phyloP scores from a whole-genome alignment of 441 rosid species.

The Breynia disticha region DNA sequence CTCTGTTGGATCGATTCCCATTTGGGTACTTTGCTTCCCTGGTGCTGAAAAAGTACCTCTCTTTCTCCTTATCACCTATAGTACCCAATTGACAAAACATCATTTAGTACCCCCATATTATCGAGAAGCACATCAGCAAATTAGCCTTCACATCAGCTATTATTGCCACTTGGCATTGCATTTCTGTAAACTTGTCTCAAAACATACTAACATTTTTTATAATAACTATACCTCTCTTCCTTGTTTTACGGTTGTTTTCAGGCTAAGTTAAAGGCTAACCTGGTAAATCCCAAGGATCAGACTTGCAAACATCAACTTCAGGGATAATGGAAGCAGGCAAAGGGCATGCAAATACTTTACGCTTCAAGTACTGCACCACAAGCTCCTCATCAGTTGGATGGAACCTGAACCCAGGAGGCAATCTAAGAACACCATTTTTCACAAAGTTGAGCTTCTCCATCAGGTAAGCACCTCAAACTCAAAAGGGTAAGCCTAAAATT shows the following conservation, averaged over 20 bases:
- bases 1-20: constrained; percentile 88
- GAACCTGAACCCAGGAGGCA: constrained; percentile 94
- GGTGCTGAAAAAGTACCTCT: constrained; percentile 93
- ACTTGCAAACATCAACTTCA: constrained; percentile 83
- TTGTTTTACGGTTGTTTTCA: no score
- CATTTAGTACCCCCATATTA: not conserved
- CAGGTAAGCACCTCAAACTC: not conserved
- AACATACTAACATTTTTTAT: no score
- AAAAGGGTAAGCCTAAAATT: not conserved
- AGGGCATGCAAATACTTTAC: constrained; percentile 64
- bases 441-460: constrained; percentile 82
- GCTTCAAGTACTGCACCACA: constrained; percentile 71
- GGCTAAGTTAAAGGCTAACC: constrained; percentile 30
- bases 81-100: constrained; percentile 7
- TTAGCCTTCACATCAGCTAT: no score
- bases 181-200: constrained; percentile 7
- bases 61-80: constrained; percentile 66
- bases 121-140: not conserved
- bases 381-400: constrained; percentile 97
- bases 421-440: constrained; percentile 64
- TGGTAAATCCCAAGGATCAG: constrained; percentile 98
- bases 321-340: constrained; percentile 91
- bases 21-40: constrained; percentile 88
- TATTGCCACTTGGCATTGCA: constrained; percentile 4
- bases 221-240: not conserved